These are phyloP conservation scores for Chrysoporthe cubensis DNA, from an alignment of 2,329 filamentous ascomycete species.

Conservation along the genomic window DNA sequence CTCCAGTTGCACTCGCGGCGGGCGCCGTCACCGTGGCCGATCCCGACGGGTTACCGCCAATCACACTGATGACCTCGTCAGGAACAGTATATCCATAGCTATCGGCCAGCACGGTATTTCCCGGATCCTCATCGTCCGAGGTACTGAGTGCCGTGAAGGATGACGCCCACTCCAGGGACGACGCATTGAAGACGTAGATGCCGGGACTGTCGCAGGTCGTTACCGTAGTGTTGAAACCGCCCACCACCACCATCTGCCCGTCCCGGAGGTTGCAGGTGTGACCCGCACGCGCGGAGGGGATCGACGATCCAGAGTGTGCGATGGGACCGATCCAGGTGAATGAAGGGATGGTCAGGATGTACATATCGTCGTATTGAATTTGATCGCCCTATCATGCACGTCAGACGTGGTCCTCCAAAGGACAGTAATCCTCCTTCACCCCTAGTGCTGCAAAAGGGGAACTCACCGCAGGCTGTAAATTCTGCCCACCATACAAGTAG, in stretches of 20 bases:
- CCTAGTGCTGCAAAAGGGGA: neutral
- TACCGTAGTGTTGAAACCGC: constrained; percentile 67
- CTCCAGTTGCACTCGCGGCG: constrained; percentile 64
- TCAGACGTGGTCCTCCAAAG: constrained; percentile 17
- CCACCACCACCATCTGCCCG: constrained; percentile 71
- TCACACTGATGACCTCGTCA: constrained; percentile 57
- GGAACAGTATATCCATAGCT: constrained; percentile 71
- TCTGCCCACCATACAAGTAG: constrained; percentile 79
- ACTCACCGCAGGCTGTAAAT: constrained; percentile 64
- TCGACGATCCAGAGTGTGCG: constrained; percentile 48
- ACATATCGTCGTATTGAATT: constrained; percentile 70
- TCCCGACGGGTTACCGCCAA: constrained; percentile 37
- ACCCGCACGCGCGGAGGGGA: constrained; percentile 65
- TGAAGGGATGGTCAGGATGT: constrained; percentile 72
- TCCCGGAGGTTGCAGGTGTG: constrained; percentile 73
- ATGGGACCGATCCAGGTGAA: constrained; percentile 75
- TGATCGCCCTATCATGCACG: constrained; percentile 44
- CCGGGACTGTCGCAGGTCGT: constrained; percentile 69
- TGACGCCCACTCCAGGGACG: constrained; percentile 64
- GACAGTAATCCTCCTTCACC: neutral
- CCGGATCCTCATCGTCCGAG: constrained; percentile 49
- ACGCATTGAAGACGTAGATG: constrained; percentile 75
- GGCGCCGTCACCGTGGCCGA: constrained; percentile 68
- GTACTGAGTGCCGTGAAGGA: constrained; percentile 63
- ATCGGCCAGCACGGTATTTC: constrained; percentile 57